phyloP scores from a whole-genome alignment of 139 green algal species.

The Chlamydomonas sphaeroides region DNA sequence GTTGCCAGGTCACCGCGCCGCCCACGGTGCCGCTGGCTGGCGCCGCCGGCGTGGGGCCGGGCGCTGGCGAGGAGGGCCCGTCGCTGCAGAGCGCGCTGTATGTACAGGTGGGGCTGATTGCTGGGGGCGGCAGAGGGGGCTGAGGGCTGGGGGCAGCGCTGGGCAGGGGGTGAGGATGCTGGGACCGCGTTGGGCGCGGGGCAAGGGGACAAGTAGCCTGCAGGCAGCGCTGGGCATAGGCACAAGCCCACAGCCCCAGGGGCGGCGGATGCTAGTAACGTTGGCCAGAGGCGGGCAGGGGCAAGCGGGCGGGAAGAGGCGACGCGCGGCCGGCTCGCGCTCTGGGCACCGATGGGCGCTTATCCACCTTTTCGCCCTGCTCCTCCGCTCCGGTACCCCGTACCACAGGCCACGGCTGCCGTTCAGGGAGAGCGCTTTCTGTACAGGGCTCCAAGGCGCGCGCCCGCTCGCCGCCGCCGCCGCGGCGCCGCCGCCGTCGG shows the following conservation, averaged over 20 bases:
- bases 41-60: neutral
- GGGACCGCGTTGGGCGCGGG: too few species aligned
- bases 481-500: neutral
- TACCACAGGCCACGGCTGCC: conserved; percentile 1
- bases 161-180: neutral
- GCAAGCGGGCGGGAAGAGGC: too few species aligned
- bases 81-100: conserved; percentile 5
- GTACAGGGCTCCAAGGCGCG: conserved; percentile 1
- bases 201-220: too few species aligned
- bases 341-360: too few species aligned
- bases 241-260: too few species aligned
- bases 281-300: too few species aligned
- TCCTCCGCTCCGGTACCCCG: too few species aligned
- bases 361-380: too few species aligned
- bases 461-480: neutral
- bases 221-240: too few species aligned
- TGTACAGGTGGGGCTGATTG: conserved; percentile 9
- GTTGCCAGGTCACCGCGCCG: conserved; percentile 22
- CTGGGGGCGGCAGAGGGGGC: too few species aligned
- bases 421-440: conserved; percentile 42
- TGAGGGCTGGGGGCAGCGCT: neutral
- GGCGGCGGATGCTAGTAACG: too few species aligned
- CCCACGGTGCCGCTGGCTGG: conserved; percentile 6
- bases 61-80: neutral
- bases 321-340: too few species aligned